Base-by-base conservation (phyloP, 116 monocot species). In the Iris pallida region DNA sequence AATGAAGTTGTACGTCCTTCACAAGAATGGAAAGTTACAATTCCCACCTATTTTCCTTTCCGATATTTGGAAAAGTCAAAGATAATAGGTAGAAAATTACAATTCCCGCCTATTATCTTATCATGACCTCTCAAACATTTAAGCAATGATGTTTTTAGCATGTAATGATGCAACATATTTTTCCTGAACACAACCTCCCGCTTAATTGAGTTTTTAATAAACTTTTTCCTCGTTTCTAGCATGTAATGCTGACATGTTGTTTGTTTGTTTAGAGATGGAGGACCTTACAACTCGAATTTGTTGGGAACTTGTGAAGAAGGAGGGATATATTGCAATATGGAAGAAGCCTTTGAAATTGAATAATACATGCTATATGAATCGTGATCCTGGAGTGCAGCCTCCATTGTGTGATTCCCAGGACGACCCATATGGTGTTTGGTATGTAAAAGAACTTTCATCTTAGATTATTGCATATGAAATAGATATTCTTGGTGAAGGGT, bases 251-350 rank as follows among this genome's bases (percentile, higher is more conserved):
- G 12, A 65, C 51, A 30, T 41, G 13, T 51, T 13, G 20, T 65
- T 49, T 40, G 43, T 47, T 19, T 46, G 5, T 48, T 55, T 75
- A 97, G 96, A 92, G 52, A 97, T 97, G 96, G 85, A 92, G 64
- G 60, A 85, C 66, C 81, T 97, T 65, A 92, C 96, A 20, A 5
- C 69, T 64, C 80, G 87, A 16, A 80, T 97, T 51, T 92, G 92
- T 76, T 97, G 96, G 96, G 76, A 81, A 66, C 83, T 97, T 62
- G 87, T 97, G 66, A 92, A 85, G 69, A 97, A 97, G 68, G 87
- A 91, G 68, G 92, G 96, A 40, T 97, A 97, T 67, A 75, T 97
- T 80, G 96, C 96, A 45, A 87, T 97, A 66, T 97, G 96, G 96
- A 68, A 63, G 79, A 97, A 97, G 77, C 96, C 96, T 66, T 68